Conservation (phyloP, 2,329 filamentous ascomycete genomes). For the Aureobasidium sp. region DNA sequence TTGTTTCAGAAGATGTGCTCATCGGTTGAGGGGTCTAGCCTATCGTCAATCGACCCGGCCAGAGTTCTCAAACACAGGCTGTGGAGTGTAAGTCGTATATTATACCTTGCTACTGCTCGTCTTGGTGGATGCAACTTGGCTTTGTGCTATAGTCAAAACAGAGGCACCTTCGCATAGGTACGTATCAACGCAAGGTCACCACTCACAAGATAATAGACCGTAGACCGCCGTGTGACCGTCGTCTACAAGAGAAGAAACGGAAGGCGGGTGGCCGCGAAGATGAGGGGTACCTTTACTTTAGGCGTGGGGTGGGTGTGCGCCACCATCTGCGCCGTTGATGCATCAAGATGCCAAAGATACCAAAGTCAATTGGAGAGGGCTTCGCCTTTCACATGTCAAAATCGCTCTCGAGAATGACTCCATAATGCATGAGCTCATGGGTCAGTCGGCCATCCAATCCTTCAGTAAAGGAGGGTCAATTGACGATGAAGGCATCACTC, state of each 20-base stretch:
- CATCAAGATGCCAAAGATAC: constrained; percentile 1
- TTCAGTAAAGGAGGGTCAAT: background rate
- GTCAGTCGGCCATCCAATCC: background rate
- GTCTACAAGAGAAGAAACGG: background rate
- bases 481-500: background rate
- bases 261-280: background rate
- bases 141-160: background rate
- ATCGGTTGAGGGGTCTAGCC: background rate
- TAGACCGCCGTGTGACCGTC: constrained; percentile 7
- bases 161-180: background rate
- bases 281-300: constrained; percentile 5
- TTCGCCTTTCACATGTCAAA: constrained; percentile 10
- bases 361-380: constrained; percentile 10
- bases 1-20: constrained; percentile 1
- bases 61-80: background rate
- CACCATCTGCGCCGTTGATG: constrained; percentile 9
- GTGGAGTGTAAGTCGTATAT: background rate
- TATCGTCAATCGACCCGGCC: background rate
- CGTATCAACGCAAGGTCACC: background rate
- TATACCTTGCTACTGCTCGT: background rate
- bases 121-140: background rate
- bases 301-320: constrained; percentile 7
- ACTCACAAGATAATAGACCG: background rate
- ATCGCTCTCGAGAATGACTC: background rate
- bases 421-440: background rate